A percentile compares a stretch with the other conserved stretches of the same genome.
Conservation (phyloP, 2,329 filamentous ascomycete species). For the Penicillium thymicola region DNA sequence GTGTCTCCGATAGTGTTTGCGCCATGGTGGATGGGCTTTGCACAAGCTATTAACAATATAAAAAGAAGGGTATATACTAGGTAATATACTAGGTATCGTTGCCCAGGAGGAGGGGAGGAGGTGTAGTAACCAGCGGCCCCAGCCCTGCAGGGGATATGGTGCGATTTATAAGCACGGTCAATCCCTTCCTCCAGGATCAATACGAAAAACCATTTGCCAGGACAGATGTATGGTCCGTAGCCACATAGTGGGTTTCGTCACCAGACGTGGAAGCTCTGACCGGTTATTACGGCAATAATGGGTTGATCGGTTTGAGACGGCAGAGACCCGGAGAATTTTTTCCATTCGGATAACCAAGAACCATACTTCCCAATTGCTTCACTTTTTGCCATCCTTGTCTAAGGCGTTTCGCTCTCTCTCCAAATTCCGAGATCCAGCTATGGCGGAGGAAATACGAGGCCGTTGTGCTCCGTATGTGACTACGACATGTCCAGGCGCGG, state of each 20-base stretch:
- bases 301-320: slow-evolving; percentile 13
- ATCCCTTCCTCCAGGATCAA: slow-evolving; percentile 13
- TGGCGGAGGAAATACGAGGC: not conserved
- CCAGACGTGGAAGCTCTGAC: slow-evolving; percentile 21
- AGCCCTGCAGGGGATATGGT: not conserved
- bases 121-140: not conserved
- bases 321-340: slow-evolving; percentile 2
- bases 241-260: slow-evolving; percentile 24
- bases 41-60: not conserved
- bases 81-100: not conserved
- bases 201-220: slow-evolving; percentile 15
- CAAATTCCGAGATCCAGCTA: not conserved
- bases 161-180: slow-evolving; percentile 25
- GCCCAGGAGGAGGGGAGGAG: not conserved
- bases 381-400: not conserved
- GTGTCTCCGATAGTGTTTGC: slow-evolving; percentile 18
- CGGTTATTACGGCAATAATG: slow-evolving; percentile 23
- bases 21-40: slow-evolving; percentile 13
- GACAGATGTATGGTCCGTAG: slow-evolving; percentile 15
- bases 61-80: not conserved
- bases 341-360: slow-evolving; percentile 10
- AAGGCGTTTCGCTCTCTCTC: not conserved
- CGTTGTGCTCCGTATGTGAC: not conserved
- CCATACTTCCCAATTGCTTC: not conserved
- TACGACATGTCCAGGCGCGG: slow-evolving; percentile 11